phyloP scores from a whole-genome alignment of 371 early-diverging fungal genomes.

The Coemansia sp. region DNA sequence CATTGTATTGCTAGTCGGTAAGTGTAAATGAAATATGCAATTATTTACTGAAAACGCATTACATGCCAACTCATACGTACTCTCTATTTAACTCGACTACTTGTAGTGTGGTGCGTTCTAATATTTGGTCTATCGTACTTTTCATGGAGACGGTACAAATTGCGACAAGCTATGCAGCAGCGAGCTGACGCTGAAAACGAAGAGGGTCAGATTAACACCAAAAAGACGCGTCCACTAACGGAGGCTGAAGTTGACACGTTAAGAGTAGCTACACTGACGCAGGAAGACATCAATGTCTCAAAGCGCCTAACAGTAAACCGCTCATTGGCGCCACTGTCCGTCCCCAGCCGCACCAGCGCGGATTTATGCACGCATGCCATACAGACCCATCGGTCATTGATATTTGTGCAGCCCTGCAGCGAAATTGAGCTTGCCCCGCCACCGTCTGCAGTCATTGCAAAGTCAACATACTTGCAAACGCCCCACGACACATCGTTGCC shows the following conservation, averaged over 20 bases:
- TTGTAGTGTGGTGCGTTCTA: constrained; percentile 26
- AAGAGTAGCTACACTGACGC: constrained; percentile 17
- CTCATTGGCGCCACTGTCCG: background rate
- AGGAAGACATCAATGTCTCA: constrained; percentile 26
- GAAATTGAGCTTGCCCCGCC: background rate
- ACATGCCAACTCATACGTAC: background rate
- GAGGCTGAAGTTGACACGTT: constrained; percentile 17
- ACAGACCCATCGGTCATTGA: background rate
- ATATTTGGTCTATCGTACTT: constrained; percentile 1
- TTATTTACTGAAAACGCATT: too few relatives aligned
- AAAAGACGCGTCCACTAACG: constrained; percentile 15
- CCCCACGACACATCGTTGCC: background rate
- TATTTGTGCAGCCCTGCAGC: background rate
- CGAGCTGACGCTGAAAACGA: background rate
- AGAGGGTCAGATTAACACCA: background rate
- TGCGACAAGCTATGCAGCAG: background rate
- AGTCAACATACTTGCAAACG: background rate
- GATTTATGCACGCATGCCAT: background rate
- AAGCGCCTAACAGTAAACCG: constrained; percentile 12
- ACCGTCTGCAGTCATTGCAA: background rate
- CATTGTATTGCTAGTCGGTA: constrained; percentile 16
- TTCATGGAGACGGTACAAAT: background rate
- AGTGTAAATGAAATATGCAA: background rate
- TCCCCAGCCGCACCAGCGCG: background rate
- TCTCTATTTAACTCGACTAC: background rate